A percentile compares a stretch with the other conserved stretches of the same genome.
Evolutionary conservation across 352 stramenopile species (phyloP).

Genomic region (Phytophthora cryptogea): DNA sequence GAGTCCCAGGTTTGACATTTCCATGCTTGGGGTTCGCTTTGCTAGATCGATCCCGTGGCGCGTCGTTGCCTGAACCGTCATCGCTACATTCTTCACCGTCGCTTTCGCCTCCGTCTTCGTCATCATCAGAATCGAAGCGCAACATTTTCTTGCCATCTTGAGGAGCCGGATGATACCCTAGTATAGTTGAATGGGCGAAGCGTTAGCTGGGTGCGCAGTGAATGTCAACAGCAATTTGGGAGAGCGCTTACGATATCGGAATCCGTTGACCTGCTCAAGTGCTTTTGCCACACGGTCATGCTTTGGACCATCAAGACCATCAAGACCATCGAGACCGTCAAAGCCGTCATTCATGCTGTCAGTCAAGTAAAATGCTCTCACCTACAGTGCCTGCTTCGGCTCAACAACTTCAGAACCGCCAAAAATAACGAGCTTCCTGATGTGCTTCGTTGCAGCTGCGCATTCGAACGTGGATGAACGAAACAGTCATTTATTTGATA

Average conservation of each 20-base stretch:
- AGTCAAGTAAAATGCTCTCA: background rate
- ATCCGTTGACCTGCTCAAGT: constrained; percentile 71
- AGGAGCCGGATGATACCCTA: constrained; percentile 53
- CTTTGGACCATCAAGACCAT: constrained; percentile 35
- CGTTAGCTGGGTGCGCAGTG: background rate
- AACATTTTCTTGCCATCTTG: constrained; percentile 53
- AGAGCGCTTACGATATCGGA: constrained; percentile 58
- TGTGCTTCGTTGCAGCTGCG: background rate
- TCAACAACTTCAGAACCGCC: background rate
- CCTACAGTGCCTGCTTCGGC: background rate
- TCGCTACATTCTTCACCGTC: constrained; percentile 7
- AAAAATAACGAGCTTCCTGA: constrained; percentile 31
- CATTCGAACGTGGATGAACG: constrained; percentile 14
- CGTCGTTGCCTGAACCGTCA: constrained; percentile 7
- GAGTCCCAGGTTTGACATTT: background rate
- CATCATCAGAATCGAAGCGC: constrained; percentile 50
- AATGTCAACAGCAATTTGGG: background rate
- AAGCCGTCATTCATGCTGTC: too few relatives aligned
- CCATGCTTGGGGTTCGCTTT: constrained; percentile 5
- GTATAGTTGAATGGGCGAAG: background rate
- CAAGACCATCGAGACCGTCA: constrained; percentile 24
- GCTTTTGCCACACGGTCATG: constrained; percentile 66
- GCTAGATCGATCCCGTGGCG: constrained; percentile 11
- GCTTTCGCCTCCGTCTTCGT: constrained; percentile 32
- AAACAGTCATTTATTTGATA: constrained; percentile 23